phyloP scores from a whole-genome alignment of 2,329 filamentous ascomycete genomes.

The Alternaria rosae region DNA sequence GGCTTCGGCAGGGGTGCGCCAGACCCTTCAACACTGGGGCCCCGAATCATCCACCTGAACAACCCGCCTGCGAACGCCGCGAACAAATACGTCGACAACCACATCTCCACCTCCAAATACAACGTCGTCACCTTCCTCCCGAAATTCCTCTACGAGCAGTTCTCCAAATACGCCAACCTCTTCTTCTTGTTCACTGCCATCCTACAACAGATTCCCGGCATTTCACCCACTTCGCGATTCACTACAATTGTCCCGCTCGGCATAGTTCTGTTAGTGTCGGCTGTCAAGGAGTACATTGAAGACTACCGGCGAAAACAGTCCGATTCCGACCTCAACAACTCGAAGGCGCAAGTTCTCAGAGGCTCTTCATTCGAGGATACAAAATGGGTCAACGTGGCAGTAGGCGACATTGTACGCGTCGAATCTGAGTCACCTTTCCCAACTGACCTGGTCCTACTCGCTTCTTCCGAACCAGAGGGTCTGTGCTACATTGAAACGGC shows the following conservation, averaged over 20 bases:
- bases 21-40: constrained; percentile 89
- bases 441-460: constrained; percentile 88
- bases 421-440: constrained; percentile 96
- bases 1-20: constrained; percentile 84
- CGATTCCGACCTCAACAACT: constrained; percentile 86
- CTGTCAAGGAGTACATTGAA: constrained; percentile 91
- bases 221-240: constrained; percentile 93
- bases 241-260: constrained; percentile 95
- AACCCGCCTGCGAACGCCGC: constrained; percentile 89
- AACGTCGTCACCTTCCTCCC: constrained; percentile 91
- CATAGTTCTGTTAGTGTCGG: constrained; percentile 91
- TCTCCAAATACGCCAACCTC: constrained; percentile 98
- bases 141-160: constrained; percentile 97
- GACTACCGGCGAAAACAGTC: constrained; percentile 89
- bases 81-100: constrained; percentile 94
- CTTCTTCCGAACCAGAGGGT: constrained; percentile 95
- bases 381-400: constrained; percentile 91
- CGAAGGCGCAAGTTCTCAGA: constrained; percentile 80
- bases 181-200: constrained; percentile 98
- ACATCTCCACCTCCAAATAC: constrained; percentile 98
- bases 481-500: constrained; percentile 99
- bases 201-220: constrained; percentile 91
- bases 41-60: constrained; percentile 93
- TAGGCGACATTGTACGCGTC: constrained; percentile 91
- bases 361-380: constrained; percentile 85